phyloP scores from a whole-genome alignment of 2,329 filamentous ascomycete species.

The Cercospora canescens region DNA sequence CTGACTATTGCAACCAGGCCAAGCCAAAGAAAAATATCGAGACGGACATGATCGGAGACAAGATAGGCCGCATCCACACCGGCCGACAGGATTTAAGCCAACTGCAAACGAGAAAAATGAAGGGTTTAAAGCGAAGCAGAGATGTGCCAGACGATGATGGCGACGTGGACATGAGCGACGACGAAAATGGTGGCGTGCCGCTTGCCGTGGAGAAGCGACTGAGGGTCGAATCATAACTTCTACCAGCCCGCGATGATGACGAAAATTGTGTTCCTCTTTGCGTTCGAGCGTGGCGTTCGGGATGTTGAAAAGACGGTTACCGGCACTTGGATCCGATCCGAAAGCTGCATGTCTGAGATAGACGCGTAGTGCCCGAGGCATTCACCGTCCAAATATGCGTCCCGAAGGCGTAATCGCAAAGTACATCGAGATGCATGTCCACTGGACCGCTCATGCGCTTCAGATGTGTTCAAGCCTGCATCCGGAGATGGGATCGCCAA shows the following conservation, averaged over 20 bases:
- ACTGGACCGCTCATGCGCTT: too few species aligned
- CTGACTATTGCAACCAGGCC: conserved; percentile 39
- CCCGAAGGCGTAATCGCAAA: too few species aligned
- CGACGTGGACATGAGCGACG: conserved; percentile 48
- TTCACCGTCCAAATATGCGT: background rate
- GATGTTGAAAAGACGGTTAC: background rate
- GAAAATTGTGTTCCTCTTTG: background rate
- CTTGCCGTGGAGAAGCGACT: conserved; percentile 27
- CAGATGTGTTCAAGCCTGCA: too few species aligned
- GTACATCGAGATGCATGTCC: too few species aligned
- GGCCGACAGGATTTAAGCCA: conserved; percentile 84
- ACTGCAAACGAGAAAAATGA: conserved; percentile 98
- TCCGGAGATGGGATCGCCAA: too few species aligned
- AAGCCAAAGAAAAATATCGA: conserved; percentile 93
- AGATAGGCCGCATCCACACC: conserved; percentile 89
- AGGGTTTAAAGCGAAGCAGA: conserved; percentile 86
- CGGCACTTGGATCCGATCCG: background rate
- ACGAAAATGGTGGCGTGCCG: conserved; percentile 32
- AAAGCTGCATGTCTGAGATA: background rate
- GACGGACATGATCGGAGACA: conserved; percentile 90
- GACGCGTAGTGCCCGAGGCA: background rate
- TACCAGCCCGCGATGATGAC: background rate
- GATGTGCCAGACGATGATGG: conserved; percentile 61
- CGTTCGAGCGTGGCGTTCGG: background rate
- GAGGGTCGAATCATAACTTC: conserved; percentile 25